Evolutionary conservation across 1,284 basidiomycete species (phyloP).

Genomic region (Ceratobasidium sp.): DNA sequence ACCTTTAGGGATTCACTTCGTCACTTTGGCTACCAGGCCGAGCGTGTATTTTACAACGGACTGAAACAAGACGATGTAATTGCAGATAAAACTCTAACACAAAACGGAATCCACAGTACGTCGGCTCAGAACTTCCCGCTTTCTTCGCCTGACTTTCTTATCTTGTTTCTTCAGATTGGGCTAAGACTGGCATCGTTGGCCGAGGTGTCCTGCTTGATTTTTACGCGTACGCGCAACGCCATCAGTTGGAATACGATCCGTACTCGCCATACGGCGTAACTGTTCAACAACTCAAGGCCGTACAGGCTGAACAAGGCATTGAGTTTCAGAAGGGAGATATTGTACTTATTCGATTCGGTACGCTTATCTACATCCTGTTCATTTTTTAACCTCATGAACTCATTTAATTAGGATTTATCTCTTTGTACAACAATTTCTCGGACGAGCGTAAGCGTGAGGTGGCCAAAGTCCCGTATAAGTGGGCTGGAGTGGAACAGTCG

Average conservation of each 20-base stretch:
- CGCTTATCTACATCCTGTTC: neutral
- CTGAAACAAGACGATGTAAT: conserved; percentile 45
- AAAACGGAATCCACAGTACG: conserved; percentile 42
- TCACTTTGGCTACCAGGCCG: conserved; percentile 43
- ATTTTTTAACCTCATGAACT: conserved; percentile 51
- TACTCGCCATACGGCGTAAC: conserved; percentile 52
- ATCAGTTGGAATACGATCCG: conserved; percentile 46
- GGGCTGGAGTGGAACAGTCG: conserved; percentile 50
- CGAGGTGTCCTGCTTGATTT: conserved; percentile 57
- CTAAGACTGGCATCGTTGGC: conserved; percentile 54
- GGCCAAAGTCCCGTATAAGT: conserved; percentile 41
- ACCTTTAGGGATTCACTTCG: conserved; percentile 46
- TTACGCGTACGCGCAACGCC: conserved; percentile 47
- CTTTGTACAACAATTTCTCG: conserved; percentile 20
- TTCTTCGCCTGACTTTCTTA: conserved; percentile 17
- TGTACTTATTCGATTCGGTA: conserved; percentile 53
- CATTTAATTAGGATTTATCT: conserved; percentile 49
- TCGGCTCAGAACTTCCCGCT: neutral
- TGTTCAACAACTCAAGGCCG: conserved; percentile 52
- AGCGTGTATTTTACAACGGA: conserved; percentile 50
- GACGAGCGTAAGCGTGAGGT: conserved; percentile 47
- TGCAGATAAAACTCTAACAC: conserved; percentile 46
- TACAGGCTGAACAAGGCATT: conserved; percentile 51
- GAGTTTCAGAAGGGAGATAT: conserved; percentile 53
- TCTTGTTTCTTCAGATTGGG: conserved; percentile 50